These are phyloP conservation scores for Dictyostelium brefeldianum DNA, from an alignment of 78 protist genomes.

Conservation along the genomic window DNA sequence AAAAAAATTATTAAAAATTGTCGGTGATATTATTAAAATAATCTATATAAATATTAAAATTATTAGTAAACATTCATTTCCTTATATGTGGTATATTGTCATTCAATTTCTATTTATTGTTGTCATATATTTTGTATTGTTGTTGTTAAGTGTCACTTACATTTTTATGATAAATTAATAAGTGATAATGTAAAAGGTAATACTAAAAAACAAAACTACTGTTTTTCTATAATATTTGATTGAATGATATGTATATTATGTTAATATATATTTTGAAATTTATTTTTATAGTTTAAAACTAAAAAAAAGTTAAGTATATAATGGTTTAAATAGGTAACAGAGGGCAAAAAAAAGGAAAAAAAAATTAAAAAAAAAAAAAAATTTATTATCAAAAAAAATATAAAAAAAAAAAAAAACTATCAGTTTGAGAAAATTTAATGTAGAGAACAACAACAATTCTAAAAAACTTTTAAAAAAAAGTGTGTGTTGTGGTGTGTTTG, in stretches of 20 bases:
- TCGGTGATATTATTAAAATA: neutral
- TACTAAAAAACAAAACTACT: slow-evolving; percentile 29
- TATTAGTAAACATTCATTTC: no score
- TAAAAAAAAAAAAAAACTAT: neutral
- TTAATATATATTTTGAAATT: neutral
- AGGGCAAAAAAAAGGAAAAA: neutral
- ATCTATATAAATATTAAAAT: neutral
- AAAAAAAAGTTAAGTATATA: no score
- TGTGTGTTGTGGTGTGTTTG: neutral
- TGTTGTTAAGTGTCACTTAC: no score
- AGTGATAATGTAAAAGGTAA: neutral
- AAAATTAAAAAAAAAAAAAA: neutral
- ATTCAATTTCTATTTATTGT: no score
- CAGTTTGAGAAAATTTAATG: no score
- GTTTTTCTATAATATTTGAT: slow-evolving; percentile 11
- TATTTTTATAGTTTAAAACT: no score
- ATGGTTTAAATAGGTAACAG: no score
- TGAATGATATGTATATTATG: neutral
- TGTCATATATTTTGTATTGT: no score
- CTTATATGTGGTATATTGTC: no score
- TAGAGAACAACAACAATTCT: no score
- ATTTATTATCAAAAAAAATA: neutral
- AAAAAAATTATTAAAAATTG: neutral
- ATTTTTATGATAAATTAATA: no score
- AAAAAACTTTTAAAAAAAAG: no score